Base-by-base conservation (phyloP, 768 basidiomycete genomes). In the Mycena kentingensis region DNA sequence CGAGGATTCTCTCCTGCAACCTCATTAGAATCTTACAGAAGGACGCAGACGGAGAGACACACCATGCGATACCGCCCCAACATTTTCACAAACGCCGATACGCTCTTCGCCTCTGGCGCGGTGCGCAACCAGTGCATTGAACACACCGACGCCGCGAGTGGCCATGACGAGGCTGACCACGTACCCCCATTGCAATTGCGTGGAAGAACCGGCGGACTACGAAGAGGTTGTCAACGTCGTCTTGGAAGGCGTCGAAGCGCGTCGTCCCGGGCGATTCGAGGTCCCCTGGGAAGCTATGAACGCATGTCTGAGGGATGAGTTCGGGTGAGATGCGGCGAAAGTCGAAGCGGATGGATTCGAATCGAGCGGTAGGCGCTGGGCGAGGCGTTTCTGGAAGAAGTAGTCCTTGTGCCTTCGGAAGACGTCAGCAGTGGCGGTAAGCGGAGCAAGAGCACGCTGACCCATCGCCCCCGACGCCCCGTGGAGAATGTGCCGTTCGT, bases 281-380 rank as follows among this genome's bases (percentile, higher is more conserved):
- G 68, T 84, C 87, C 18, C 89, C 90, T 53, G 55, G 13, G 5
- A 49, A 21, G 26, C 29, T 38, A 22, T 32, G 43, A 21, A 34
- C 31, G 31, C 15, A 47, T 52, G 53, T 54, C 42, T 51, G 51
- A 28, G 26, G 43, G 45, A 8, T 22, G 28, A 16, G 32, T 41
- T 38, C 46, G 11, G 46, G 35, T 36, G 41, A 16, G 37, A 63
- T 80, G 50, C 62, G 90, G 88, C 89, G 81, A 70, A 93, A 93
- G 67, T 93, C 90, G 62, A 93, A 91, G 27, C 90, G 80, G 65
- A 93, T n/a, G n/a, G n/a, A n/a, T n/a, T 91, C 3, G 89, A 91
- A 66, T 93, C 90, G 21, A 88, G 62, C 0, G 88, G 85, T 13
- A 91, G 67, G 31, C 72, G 75, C 32, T 68, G 65, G 3, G 87